Evolutionary conservation across 305 asterid genomes (phyloP), one percentile per base, ranked within the genome.

Genomic region (Rubia peregrina): DNA sequence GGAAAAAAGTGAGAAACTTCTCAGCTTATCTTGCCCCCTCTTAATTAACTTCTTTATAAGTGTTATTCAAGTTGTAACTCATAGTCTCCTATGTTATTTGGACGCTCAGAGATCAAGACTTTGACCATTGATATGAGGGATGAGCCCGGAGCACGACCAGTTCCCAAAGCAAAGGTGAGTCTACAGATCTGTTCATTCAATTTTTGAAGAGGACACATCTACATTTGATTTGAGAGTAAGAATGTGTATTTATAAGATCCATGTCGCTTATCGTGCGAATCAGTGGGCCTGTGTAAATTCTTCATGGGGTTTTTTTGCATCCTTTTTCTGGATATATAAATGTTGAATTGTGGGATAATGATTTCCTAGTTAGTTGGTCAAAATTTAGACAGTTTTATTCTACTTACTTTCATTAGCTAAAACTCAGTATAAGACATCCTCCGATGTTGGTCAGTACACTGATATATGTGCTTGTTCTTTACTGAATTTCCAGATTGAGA

Each of bases 41-140:
- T 19, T 51, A 51, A 17, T 51, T 4, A n/a, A 40, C 7, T 19
- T 26, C 26, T 42, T 42, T 24, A 16, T 71, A 9, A 14, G 65
- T 13, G 65, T 63, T 13, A 1, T 71, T n/a, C 16, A 10, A 24
- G 40, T 59, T 59, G 48, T 42, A 36, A 46, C 57, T 38, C 17
- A 36, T 48, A 4, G 16, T 60, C 24, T 62, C 46, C 12, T 53
- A n/a, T 57, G 21, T 61, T 68, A 33, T 21, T 56, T 69, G 65
- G 70, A 63, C 41, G 3, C 68, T 65, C 80, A 89, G 93, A 83
- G 82, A 89, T 89, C 82, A 87, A 72, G 85, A 89, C 96, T 9
- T 77, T 85, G 75, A 89, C 91, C 2, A 73, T 89, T 21, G 92
- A 87, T 75, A 85, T 89, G 96, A 84, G 89, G 79, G 89, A 85